Evolutionary conservation across 306 rosid species (phyloP).

Genomic region (Lathyrus tuberosus): DNA sequence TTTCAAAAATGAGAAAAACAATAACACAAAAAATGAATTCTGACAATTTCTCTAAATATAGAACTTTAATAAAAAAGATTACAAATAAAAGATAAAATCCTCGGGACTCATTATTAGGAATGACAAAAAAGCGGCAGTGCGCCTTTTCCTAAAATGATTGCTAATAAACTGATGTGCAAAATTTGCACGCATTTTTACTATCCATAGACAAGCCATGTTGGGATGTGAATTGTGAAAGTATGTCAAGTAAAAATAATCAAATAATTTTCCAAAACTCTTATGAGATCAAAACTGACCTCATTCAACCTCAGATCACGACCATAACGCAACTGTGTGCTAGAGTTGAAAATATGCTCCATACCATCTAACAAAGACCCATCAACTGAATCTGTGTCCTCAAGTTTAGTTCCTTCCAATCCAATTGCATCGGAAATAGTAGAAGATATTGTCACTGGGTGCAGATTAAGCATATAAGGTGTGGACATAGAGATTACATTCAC

Average conservation of each 20-base stretch:
- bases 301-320: conserved; percentile 94
- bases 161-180: conserved; percentile 27
- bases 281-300: conserved; percentile 64
- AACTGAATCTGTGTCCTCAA: conserved; percentile 94
- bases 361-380: conserved; percentile 92
- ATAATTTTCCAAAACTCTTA: conserved; percentile 32
- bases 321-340: conserved; percentile 95
- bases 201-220: conserved; percentile 32
- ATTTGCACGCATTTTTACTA: not conserved
- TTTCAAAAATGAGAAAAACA: conserved; percentile 3
- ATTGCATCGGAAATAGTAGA: conserved; percentile 88
- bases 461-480: conserved; percentile 93
- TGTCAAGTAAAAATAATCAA: conserved; percentile 32
- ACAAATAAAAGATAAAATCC: conserved; percentile 22
- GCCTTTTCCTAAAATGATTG: conserved; percentile 20
- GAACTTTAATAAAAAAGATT: conserved; percentile 12
- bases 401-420: conserved; percentile 73
- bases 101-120: not conserved
- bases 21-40: not conserved
- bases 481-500: conserved; percentile 93
- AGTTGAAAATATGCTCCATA: conserved; percentile 97
- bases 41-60: not conserved
- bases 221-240: conserved; percentile 31
- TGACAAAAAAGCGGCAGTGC: conserved; percentile 26
- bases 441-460: conserved; percentile 93